These are phyloP conservation scores for Daedaleopsis sinensis DNA, from an alignment of 768 basidiomycete species.

Conservation along the genomic window DNA sequence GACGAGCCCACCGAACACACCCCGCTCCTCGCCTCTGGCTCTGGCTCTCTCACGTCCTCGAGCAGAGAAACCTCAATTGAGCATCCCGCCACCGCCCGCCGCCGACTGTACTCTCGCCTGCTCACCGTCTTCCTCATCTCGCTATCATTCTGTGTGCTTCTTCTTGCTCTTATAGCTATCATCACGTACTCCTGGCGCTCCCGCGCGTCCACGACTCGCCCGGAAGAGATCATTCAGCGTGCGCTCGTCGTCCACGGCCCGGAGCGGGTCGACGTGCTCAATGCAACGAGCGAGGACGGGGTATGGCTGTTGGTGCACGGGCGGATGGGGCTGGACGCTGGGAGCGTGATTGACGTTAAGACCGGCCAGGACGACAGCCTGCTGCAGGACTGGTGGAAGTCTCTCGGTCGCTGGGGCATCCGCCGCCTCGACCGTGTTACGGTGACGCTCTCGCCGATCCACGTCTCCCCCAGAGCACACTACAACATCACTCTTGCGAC, in stretches of 20 bases:
- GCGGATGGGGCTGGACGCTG: conserved; percentile 69
- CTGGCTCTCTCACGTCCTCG: conserved; percentile 31
- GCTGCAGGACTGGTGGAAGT: conserved; percentile 58
- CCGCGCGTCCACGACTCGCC: conserved; percentile 51
- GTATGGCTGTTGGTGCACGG: conserved; percentile 62
- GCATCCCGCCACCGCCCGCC: conserved; percentile 22
- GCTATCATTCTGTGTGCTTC: conserved; percentile 49
- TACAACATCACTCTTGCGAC: conserved; percentile 45
- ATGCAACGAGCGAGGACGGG: conserved; percentile 58
- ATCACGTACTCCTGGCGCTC: conserved; percentile 72
- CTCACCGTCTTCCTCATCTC: conserved; percentile 59
- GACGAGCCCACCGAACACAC: conserved; percentile 52
- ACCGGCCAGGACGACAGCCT: conserved; percentile 46
- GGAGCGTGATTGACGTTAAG: conserved; percentile 58
- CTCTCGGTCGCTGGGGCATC: conserved; percentile 70
- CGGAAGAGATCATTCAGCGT: conserved; percentile 59
- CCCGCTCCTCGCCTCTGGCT: conserved; percentile 52
- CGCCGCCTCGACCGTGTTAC: conserved; percentile 57
- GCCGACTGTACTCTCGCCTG: conserved; percentile 37
- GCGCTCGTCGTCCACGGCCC: conserved; percentile 64
- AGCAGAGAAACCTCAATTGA: conserved; percentile 28
- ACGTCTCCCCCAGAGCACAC: conserved; percentile 48
- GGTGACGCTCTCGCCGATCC: conserved; percentile 53
- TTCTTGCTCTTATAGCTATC: conserved; percentile 47
- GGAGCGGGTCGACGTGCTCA: conserved; percentile 61